A percentile compares a stretch with the other conserved stretches of the same genome.
phyloP scores from a whole-genome alignment of 805 yeast genomes.

The Nakazawaea molendinolei region DNA sequence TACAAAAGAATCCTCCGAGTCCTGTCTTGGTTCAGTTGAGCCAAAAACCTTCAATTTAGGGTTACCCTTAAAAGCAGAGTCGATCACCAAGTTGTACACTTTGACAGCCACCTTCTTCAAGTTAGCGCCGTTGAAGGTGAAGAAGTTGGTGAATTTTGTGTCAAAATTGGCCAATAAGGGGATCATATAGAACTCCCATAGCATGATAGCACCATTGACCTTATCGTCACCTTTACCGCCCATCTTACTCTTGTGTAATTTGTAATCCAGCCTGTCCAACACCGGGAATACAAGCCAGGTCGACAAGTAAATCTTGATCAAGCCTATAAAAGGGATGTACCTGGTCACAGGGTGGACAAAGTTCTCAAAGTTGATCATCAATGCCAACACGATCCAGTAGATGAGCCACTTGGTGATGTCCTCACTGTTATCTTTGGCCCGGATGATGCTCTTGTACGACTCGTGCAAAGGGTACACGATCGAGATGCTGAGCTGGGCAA shows the following conservation, averaged over 20 bases:
- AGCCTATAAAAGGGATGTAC: constrained; percentile 46
- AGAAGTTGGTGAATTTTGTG: constrained; percentile 22
- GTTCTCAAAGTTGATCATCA: constrained; percentile 20
- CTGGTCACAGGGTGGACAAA: constrained; percentile 29
- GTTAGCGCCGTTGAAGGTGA: constrained; percentile 12
- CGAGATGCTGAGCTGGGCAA: constrained; percentile 30
- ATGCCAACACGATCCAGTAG: constrained; percentile 63
- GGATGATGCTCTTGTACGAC: constrained; percentile 20
- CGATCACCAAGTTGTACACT: constrained; percentile 11
- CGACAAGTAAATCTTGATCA: constrained; percentile 37
- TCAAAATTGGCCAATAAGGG: constrained; percentile 34
- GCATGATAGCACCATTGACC: constrained; percentile 31
- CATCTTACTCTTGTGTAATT: background rate
- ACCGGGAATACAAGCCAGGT: constrained; percentile 44
- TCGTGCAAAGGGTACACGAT: constrained; percentile 32
- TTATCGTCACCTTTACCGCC: constrained; percentile 1
- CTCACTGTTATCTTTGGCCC: constrained; percentile 18
- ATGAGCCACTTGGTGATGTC: constrained; percentile 32
- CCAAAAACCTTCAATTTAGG: constrained; percentile 8
- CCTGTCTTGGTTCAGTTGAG: background rate
- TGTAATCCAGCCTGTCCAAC: constrained; percentile 13
- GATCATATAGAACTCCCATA: constrained; percentile 30
- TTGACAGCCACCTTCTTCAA: constrained; percentile 9
- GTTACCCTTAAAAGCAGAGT: constrained; percentile 7
- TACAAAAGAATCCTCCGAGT: constrained; percentile 10